Conservation (phyloP, 2,329 filamentous ascomycete genomes). For the Nectriaceae sp. region DNA sequence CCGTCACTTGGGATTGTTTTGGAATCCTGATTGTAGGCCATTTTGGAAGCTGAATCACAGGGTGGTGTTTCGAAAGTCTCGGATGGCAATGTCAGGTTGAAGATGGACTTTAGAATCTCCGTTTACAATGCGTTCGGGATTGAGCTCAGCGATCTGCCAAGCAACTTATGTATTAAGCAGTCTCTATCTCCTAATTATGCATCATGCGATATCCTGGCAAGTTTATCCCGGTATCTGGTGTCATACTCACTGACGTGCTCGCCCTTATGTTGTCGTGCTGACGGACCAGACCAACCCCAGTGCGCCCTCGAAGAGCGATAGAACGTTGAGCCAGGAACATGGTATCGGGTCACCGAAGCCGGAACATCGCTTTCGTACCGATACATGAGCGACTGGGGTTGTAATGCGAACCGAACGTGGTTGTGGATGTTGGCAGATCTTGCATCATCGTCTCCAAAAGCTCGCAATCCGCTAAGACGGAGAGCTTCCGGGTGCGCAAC, state of each 20-base stretch:
- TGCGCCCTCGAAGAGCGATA: neutral
- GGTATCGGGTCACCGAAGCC: neutral
- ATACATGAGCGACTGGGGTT: neutral
- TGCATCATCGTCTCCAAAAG: neutral
- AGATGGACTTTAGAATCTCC: too few species aligned
- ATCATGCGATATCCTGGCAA: too few species aligned
- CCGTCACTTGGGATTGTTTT: neutral
- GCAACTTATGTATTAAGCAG: too few species aligned
- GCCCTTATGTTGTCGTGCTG: neutral
- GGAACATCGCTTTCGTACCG: neutral
- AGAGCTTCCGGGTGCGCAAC: too few species aligned
- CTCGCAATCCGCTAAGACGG: neutral
- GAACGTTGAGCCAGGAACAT: neutral
- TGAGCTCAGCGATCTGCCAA: too few species aligned
- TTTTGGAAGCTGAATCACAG: too few species aligned
- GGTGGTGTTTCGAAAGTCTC: neutral
- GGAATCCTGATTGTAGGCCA: neutral
- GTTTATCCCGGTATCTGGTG: neutral
- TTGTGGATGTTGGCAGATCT: neutral
- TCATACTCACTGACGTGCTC: neutral
- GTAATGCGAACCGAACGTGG: neutral
- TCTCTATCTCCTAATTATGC: too few species aligned
- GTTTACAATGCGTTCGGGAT: too few species aligned
- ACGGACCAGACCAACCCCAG: too few species aligned
- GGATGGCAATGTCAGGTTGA: too few species aligned